Evolutionary conservation across 306 rosid species (phyloP).

Genomic region (Echinosophora koreensis): DNA sequence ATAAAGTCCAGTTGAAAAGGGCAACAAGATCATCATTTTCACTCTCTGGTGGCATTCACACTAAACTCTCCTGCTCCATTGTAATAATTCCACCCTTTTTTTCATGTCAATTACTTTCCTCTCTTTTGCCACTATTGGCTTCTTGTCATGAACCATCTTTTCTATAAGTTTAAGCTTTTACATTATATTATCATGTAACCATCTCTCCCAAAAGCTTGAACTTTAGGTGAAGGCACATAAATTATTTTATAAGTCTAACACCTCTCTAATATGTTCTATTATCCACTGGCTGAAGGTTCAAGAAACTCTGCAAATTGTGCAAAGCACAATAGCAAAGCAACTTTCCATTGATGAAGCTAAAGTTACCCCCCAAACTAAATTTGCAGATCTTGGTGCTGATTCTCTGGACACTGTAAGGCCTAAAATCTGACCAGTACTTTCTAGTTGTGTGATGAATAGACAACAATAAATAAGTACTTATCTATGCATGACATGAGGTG

Average conservation of each 20-base stretch:
- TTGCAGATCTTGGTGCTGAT: slow-evolving; percentile 78
- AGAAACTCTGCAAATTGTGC: slow-evolving; percentile 66
- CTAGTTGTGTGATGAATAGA: neutral
- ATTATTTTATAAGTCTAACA: too few relatives aligned
- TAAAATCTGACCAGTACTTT: neutral
- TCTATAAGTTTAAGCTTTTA: too few relatives aligned
- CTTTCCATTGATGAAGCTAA: slow-evolving; percentile 66
- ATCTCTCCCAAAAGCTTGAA: too few relatives aligned
- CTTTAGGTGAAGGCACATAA: too few relatives aligned
- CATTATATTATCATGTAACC: too few relatives aligned
- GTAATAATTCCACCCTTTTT: slow-evolving; percentile 38
- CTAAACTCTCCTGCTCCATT: slow-evolving; percentile 60
- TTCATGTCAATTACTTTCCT: neutral
- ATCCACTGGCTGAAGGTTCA: slow-evolving; percentile 52
- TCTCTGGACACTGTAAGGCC: slow-evolving; percentile 68
- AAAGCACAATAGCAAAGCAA: slow-evolving; percentile 68
- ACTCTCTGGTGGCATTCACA: slow-evolving; percentile 46
- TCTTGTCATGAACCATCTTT: neutral
- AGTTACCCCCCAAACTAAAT: slow-evolving; percentile 64
- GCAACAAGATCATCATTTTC: slow-evolving; percentile 41
- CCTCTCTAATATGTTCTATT: neutral
- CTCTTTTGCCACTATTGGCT: neutral
- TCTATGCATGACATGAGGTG: neutral
- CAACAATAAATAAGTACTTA: neutral
- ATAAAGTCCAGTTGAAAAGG: slow-evolving; percentile 44